Base-by-base conservation (phyloP, 192 early-diverging fungal genomes). In the Phlyctochytrium arcticum region DNA sequence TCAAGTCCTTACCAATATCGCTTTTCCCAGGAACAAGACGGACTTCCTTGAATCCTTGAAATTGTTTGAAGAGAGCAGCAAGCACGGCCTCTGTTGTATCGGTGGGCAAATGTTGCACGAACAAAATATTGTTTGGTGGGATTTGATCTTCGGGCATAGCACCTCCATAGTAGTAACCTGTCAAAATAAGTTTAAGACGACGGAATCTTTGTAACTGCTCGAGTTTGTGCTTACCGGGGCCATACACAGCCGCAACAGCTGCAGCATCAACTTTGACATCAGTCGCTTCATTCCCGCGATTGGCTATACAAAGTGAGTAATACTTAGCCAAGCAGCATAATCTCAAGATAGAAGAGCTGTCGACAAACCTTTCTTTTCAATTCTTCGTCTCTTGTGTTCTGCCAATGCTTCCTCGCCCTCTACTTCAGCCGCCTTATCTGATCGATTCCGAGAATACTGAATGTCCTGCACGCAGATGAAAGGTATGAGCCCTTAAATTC, bases 21-120 rank as follows among this genome's bases (percentile, higher is more conserved):
- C 85, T 88, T 69, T 92, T 93, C 66, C 90, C 88, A 5, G 91
- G 88, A 8, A 99, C 89, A 65, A 90, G 82, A 75, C 96, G 93
- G 27, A 98, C 92, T 82, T 99, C 96, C 60, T 90, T 92, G 83
- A 95, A 94, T 5, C 95, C 95, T 42, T 89, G 86, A 70, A 85
- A 88, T 82, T 91, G 82, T 67, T 89, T 77, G 72, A 98, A 96
- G 30, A 91, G 77, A 1, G 75, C 77, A 9, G 75, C 68, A 23
- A 94, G 69, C 30, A 85, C 78, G 7, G 75, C 70, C 53, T 87
- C 85, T 2, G 84, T 80, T 8, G 88, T 83, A 32, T 86, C 89
- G 15, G 80, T 48, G 0, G 94, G 90, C 17, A 99, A 63, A 47
- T 90, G 87, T 72, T 98, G 91, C 49, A 99, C 72, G 75, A 98